Evolutionary conservation across 495 filamentous ascomycete species (phyloP).

Genomic region (Xylaria palmicola): DNA sequence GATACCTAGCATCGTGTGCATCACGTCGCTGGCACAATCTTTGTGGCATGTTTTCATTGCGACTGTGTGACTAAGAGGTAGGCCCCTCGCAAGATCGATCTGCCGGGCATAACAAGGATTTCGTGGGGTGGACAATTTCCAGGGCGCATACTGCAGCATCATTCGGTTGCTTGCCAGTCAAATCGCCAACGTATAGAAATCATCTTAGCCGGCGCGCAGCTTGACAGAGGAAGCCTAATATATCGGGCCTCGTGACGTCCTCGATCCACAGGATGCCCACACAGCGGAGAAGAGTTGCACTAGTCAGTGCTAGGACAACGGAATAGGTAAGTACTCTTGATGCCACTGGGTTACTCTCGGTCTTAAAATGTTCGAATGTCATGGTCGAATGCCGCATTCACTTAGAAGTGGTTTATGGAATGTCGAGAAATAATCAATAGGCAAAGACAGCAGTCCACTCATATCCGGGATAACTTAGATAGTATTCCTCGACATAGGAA

Average conservation of each 20-base stretch:
- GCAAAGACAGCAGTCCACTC: background rate
- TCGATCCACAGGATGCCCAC: background rate
- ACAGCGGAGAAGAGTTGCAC: background rate
- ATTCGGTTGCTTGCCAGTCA: background rate
- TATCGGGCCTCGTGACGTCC: constrained; percentile 9
- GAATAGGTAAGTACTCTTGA: no score
- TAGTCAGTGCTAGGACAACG: no score
- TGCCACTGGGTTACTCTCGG: background rate
- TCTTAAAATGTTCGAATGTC: background rate
- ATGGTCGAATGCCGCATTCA: background rate
- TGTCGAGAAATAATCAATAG: background rate
- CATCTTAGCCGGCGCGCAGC: background rate
- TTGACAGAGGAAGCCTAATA: constrained; percentile 2
- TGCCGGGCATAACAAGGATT: constrained; percentile 3
- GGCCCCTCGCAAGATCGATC: background rate
- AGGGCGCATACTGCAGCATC: constrained; percentile 3
- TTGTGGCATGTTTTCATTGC: background rate
- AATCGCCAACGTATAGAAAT: background rate
- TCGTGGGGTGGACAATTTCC: constrained; percentile 3
- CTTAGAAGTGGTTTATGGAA: no score
- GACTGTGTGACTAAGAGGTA: background rate
- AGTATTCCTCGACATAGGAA: background rate
- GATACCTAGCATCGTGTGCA: background rate
- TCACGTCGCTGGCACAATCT: background rate
- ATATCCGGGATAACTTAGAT: no score